Conservation (phyloP, 1,139 yeast species). For the Groenewaldozyma auringiensis region DNA sequence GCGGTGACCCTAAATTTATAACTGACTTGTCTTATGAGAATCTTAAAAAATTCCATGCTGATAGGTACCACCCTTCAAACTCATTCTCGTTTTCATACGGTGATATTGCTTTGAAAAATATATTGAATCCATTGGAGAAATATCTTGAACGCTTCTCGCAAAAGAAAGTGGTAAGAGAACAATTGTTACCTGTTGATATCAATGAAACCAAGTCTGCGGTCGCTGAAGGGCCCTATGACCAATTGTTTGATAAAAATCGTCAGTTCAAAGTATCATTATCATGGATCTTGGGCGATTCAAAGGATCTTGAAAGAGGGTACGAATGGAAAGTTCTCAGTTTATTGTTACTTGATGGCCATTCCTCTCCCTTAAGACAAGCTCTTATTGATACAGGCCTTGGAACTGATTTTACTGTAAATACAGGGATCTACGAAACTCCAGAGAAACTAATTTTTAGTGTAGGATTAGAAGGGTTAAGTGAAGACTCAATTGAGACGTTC, state of each 20-base stretch:
- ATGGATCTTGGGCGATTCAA: constrained; percentile 76
- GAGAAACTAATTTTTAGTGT: constrained; percentile 71
- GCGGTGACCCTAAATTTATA: constrained; percentile 86
- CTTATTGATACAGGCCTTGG: constrained; percentile 80
- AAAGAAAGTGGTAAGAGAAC: constrained; percentile 12
- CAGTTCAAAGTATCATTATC: constrained; percentile 79
- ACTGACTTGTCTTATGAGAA: constrained; percentile 69
- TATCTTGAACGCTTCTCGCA: constrained; percentile 45
- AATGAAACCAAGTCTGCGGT: constrained; percentile 31
- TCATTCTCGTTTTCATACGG: constrained; percentile 87
- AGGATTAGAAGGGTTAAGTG: constrained; percentile 72
- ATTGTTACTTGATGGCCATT: constrained; percentile 81
- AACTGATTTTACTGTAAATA: constrained; percentile 77
- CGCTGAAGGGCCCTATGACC: constrained; percentile 72
- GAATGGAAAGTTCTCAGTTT: constrained; percentile 65
- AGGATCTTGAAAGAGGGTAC: constrained; percentile 61
- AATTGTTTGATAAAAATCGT: constrained; percentile 62
- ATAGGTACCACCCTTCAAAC: constrained; percentile 84
- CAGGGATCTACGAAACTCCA: constrained; percentile 82
- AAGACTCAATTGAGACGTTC: constrained; percentile 40
- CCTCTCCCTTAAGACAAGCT: constrained; percentile 79
- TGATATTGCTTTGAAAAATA: constrained; percentile 54
- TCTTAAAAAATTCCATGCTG: constrained; percentile 62
- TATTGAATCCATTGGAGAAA: constrained; percentile 50
- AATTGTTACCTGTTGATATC: constrained; percentile 42